Percentiles rank a stretch among this genome's conserved stretches.
Evolutionary conservation across 106 monocot genomes (phyloP).

Genomic region (Allium cepa): DNA sequence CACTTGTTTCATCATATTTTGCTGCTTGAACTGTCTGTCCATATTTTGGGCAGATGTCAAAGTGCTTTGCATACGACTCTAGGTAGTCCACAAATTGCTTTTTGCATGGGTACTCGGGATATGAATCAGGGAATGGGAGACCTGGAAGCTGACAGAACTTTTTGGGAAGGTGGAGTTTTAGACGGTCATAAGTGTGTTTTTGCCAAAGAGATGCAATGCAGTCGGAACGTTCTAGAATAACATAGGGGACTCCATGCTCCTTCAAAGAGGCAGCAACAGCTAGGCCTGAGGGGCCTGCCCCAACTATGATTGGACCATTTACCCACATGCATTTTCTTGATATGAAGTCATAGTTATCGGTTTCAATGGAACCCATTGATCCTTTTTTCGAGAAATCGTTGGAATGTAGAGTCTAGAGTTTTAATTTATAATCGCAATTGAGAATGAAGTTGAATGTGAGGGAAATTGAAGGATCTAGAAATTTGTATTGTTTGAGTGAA

Average conservation of each 20-base stretch:
- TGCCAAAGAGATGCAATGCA: slow-evolving; percentile 61
- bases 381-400: not conserved
- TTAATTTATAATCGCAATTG: not conserved
- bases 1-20: slow-evolving; percentile 24
- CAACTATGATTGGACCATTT: slow-evolving; percentile 35
- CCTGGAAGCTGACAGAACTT: slow-evolving; percentile 46
- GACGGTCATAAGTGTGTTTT: slow-evolving; percentile 46
- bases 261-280: slow-evolving; percentile 7
- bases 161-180: slow-evolving; percentile 55
- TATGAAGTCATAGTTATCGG: slow-evolving; percentile 8
- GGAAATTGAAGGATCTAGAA: not conserved
- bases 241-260: slow-evolving; percentile 35
- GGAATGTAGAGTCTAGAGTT: not conserved
- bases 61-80: slow-evolving; percentile 31
- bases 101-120: slow-evolving; percentile 43
- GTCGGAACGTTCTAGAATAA: slow-evolving; percentile 40
- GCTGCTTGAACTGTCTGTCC: slow-evolving; percentile 35
- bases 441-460: not conserved
- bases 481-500: not conserved
- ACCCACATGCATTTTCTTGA: slow-evolving; percentile 30
- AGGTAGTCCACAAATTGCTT: slow-evolving; percentile 43
- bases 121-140: slow-evolving; percentile 34
- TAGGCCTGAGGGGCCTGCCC: slow-evolving; percentile 27
- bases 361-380: not conserved
- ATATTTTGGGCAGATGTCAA: slow-evolving; percentile 35